These are phyloP conservation scores for Hyaloscypha finlandica DNA, from an alignment of 495 filamentous ascomycete genomes.

Conservation along the genomic window DNA sequence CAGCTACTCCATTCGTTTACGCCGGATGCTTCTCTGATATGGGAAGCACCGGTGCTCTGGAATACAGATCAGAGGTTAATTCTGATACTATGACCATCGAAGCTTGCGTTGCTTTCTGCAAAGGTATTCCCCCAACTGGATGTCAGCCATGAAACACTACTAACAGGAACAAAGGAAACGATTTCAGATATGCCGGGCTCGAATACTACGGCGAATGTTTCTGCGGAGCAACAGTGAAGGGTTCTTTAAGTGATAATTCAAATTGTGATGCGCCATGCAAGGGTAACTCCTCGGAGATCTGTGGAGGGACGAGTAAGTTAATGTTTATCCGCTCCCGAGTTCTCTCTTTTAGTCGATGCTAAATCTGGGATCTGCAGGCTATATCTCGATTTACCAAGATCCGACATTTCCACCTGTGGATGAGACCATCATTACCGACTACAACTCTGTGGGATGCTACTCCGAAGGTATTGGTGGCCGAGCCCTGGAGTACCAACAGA, in stretches of 20 bases:
- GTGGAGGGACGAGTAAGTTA: conserved; percentile 41
- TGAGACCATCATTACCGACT: conserved; percentile 43
- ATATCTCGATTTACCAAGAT: conserved; percentile 53
- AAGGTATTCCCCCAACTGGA: conserved; percentile 33
- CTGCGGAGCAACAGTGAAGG: conserved; percentile 48
- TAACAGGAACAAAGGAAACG: conserved; percentile 36
- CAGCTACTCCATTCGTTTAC: conserved; percentile 50
- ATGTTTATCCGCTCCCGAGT: not conserved
- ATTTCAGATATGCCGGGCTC: conserved; percentile 53
- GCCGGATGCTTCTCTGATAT: conserved; percentile 50
- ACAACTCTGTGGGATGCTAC: conserved; percentile 52
- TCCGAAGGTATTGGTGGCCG: conserved; percentile 51
- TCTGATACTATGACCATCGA: conserved; percentile 50
- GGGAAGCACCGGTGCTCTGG: conserved; percentile 38
- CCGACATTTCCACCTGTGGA: conserved; percentile 47
- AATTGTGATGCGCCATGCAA: conserved; percentile 49
- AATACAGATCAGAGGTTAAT: conserved; percentile 38
- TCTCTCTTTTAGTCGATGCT: not conserved
- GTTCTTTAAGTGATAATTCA: conserved; percentile 29
- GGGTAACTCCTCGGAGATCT: conserved; percentile 45
- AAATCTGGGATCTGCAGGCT: conserved; percentile 18
- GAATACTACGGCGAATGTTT: conserved; percentile 57
- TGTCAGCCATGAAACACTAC: not conserved
- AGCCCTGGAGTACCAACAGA: conserved; percentile 48
- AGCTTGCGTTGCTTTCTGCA: conserved; percentile 51